phyloP scores from a whole-genome alignment of 768 basidiomycete genomes.

The Gloeopeniophorella convolvens region DNA sequence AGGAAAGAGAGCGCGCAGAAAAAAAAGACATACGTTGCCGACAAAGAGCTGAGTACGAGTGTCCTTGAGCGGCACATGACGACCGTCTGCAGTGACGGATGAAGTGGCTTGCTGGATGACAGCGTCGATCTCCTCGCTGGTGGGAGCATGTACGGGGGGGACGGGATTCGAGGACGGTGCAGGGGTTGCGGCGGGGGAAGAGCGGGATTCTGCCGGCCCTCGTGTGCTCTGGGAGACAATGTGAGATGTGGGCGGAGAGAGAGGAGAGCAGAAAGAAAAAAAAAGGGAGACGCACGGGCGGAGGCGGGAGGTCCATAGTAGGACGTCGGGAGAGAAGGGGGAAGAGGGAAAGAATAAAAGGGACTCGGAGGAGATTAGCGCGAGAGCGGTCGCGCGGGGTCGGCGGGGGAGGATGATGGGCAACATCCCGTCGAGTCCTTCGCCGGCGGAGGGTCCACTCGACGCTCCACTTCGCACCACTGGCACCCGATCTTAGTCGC shows the following conservation, averaged over 20 bases:
- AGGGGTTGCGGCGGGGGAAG: constrained; percentile 1
- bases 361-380: constrained; percentile 2
- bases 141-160: constrained; percentile 31
- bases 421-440: not conserved
- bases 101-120: constrained; percentile 90
- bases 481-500: constrained; percentile 15
- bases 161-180: constrained; percentile 1
- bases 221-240: not conserved
- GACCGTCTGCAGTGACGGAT: constrained; percentile 43
- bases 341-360: constrained; percentile 5
- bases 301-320: constrained; percentile 13
- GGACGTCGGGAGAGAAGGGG: constrained; percentile 7
- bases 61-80: constrained; percentile 53
- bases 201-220: constrained; percentile 3
- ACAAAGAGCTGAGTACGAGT: constrained; percentile 95
- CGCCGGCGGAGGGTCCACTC: constrained; percentile 11
- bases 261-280: not conserved
- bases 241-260: constrained; percentile 1
- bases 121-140: constrained; percentile 86
- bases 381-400: constrained; percentile 6
- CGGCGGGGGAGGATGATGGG: too few species aligned
- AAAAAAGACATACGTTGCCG: constrained; percentile 72
- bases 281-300: constrained; percentile 4
- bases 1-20: too few species aligned
- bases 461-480: constrained; percentile 15